Percentiles rank a stretch among this genome's conserved stretches.
Evolutionary conservation across 1,284 basidiomycete genomes (phyloP).

Genomic region (Meripilus lineatus): DNA sequence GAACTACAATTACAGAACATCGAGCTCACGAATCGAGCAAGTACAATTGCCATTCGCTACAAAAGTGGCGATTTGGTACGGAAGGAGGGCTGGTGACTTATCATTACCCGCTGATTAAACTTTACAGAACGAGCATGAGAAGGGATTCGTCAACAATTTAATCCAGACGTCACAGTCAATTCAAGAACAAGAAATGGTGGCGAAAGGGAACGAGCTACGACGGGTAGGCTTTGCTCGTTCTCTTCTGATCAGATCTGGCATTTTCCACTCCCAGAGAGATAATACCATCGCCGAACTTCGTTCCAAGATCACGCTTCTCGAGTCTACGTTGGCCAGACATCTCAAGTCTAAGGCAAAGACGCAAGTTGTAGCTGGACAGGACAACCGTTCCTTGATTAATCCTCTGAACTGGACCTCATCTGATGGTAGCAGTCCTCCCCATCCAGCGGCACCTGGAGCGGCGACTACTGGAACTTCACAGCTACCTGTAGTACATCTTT

Average conservation of each 20-base stretch:
- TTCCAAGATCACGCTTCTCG: slow-evolving; percentile 26
- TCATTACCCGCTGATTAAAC: background rate
- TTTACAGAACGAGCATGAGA: slow-evolving; percentile 30
- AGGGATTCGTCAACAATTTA: slow-evolving; percentile 28
- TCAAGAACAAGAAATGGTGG: slow-evolving; percentile 32
- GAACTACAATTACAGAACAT: slow-evolving; percentile 23
- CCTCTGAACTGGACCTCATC: slow-evolving; percentile 27
- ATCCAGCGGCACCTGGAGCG: too few species aligned
- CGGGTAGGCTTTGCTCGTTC: slow-evolving; percentile 20
- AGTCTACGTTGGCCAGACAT: slow-evolving; percentile 25
- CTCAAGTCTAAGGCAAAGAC: slow-evolving; percentile 18
- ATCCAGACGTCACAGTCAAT: slow-evolving; percentile 28
- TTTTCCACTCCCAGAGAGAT: slow-evolving; percentile 24
- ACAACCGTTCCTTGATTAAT: slow-evolving; percentile 27
- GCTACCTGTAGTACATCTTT: background rate
- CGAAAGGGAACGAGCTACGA: slow-evolving; percentile 35
- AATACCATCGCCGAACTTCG: slow-evolving; percentile 31
- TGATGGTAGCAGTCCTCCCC: slow-evolving; percentile 25
- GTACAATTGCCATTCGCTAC: slow-evolving; percentile 30
- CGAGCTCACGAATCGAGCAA: slow-evolving; percentile 20
- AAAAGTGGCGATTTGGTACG: slow-evolving; percentile 30
- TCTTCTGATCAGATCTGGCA: background rate
- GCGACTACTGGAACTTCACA: too few species aligned
- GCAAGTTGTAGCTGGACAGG: slow-evolving; percentile 8
- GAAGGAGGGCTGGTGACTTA: background rate